These are phyloP conservation scores for Termitomyces sp. DNA, from an alignment of 768 basidiomycete genomes.

Conservation along the genomic window DNA sequence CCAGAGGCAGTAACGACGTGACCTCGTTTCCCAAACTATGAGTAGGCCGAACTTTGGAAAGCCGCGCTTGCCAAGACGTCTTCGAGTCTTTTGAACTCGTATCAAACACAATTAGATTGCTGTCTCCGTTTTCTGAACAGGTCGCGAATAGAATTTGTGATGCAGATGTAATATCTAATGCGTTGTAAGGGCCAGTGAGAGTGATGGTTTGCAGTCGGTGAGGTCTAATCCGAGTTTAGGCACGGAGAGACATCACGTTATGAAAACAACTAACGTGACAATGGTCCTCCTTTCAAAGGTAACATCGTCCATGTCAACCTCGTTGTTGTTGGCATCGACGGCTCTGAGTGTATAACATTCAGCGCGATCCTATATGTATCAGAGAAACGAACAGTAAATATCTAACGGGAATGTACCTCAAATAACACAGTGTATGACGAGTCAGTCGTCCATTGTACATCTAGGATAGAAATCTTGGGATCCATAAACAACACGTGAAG, in stretches of 20 bases:
- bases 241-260: not conserved
- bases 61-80: slow-evolving; percentile 23
- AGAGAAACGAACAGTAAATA: not conserved
- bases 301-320: slow-evolving; percentile 8
- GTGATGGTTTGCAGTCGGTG: slow-evolving; percentile 16
- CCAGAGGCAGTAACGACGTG: slow-evolving; percentile 48
- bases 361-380: slow-evolving; percentile 29
- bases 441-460: slow-evolving; percentile 35
- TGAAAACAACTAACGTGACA: slow-evolving; percentile 7
- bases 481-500: slow-evolving; percentile 26
- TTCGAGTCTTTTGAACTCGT: slow-evolving; percentile 1
- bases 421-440: slow-evolving; percentile 33
- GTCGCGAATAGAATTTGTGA: slow-evolving; percentile 17
- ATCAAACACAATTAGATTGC: slow-evolving; percentile 5
- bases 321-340: slow-evolving; percentile 32
- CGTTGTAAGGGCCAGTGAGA: slow-evolving; percentile 12
- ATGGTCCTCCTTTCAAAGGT: not conserved
- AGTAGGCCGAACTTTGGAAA: not conserved
- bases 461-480: slow-evolving; percentile 21
- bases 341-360: slow-evolving; percentile 30
- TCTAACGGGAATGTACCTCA: slow-evolving; percentile 24
- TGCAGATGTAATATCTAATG: slow-evolving; percentile 16
- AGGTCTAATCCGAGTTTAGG: slow-evolving; percentile 1
- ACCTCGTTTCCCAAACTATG: slow-evolving; percentile 14
- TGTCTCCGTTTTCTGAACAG: slow-evolving; percentile 10